phyloP scores from a whole-genome alignment of 139 green algal genomes.

The Chlamydomonas eustigma region DNA sequence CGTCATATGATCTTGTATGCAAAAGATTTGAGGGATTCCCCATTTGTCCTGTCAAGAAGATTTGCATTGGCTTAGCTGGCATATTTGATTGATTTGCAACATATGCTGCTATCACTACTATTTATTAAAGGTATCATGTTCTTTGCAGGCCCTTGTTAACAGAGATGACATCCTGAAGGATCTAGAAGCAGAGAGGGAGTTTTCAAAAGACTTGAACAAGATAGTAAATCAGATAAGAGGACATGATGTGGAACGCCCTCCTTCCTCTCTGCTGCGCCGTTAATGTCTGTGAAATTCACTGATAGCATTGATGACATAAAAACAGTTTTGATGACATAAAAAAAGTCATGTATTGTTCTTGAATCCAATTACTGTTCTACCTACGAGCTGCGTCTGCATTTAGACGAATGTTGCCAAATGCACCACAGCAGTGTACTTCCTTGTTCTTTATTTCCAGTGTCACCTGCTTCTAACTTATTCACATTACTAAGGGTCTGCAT shows the following conservation, averaged over 20 bases:
- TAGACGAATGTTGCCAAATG: neutral
- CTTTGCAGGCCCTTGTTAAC: neutral
- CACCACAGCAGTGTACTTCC: neutral
- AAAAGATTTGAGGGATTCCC: no score
- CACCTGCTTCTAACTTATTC: neutral
- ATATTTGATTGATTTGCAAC: no score
- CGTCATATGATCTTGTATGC: no score
- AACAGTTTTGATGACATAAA: neutral
- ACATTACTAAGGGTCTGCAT: neutral
- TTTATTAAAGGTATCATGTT: no score
- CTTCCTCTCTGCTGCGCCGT: neutral
- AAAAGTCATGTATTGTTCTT: no score
- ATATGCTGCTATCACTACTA: no score
- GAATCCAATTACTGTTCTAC: neutral
- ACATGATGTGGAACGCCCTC: neutral
- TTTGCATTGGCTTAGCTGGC: no score
- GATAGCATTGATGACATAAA: neutral
- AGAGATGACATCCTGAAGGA: slow-evolving; percentile 14
- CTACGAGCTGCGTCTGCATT: neutral
- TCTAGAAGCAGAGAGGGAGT: slow-evolving; percentile 10
- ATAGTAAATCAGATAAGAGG: slow-evolving; percentile 15
- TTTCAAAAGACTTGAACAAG: slow-evolving; percentile 10
- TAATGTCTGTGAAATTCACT: neutral
- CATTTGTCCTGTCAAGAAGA: no score
- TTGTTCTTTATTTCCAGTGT: neutral